Conservation (phyloP, 2,329 filamentous ascomycete species). For the Grosmannia serpens region DNA sequence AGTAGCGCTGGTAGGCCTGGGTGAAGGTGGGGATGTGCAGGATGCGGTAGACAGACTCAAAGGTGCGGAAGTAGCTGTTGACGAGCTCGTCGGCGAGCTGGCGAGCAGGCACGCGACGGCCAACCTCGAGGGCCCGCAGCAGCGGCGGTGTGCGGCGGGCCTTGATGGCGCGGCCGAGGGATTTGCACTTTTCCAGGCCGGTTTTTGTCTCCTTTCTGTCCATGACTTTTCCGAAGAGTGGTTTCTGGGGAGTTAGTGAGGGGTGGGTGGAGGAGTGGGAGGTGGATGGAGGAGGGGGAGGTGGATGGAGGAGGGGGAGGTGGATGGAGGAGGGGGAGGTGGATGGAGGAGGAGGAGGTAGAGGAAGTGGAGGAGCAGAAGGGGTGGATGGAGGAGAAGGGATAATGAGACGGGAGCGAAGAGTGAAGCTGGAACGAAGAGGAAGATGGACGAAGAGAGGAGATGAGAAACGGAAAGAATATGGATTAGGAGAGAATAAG, state of each 20-base stretch:
- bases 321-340: background rate
- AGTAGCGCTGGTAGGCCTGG: constrained; percentile 39
- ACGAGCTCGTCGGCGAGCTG: constrained; percentile 38
- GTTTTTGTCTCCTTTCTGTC: constrained; percentile 25
- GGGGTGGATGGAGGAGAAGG: background rate
- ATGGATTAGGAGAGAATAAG: constrained; percentile 17
- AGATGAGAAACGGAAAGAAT: constrained; percentile 10
- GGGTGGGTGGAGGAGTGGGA: too few relatives aligned
- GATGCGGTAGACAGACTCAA: constrained; percentile 45
- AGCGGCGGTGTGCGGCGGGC: constrained; percentile 20
- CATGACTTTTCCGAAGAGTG: constrained; percentile 29
- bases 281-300: too few relatives aligned
- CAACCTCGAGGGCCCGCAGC: constrained; percentile 19
- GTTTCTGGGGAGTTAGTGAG: constrained; percentile 21
- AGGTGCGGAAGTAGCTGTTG: constrained; percentile 40
- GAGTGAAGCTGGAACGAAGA: too few relatives aligned
- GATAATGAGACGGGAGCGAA: background rate
- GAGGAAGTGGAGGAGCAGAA: background rate
- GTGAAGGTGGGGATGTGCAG: constrained; percentile 46
- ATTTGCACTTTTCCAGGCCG: constrained; percentile 39
- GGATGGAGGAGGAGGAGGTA: background rate
- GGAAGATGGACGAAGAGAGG: too few relatives aligned
- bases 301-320: background rate
- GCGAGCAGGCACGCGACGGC: constrained; percentile 25
- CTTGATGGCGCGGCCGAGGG: constrained; percentile 40